Evolutionary conservation across 2,329 filamentous ascomycete genomes (phyloP), one percentile per base, ranked within the genome.

Genomic region (Colletotrichum tabaci): DNA sequence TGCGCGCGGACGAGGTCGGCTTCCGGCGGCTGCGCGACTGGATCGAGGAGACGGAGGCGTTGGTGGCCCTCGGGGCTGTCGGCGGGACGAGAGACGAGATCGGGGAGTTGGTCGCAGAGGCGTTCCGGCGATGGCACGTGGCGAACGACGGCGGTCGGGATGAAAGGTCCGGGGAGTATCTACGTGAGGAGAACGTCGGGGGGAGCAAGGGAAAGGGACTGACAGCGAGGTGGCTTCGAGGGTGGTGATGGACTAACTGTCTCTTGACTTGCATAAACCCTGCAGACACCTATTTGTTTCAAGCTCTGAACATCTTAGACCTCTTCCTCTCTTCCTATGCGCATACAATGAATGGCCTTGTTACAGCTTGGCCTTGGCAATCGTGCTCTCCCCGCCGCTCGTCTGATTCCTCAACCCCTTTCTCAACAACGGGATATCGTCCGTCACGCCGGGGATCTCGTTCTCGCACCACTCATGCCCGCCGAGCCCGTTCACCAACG

Each of bases 11-110:
- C 67, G 82, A 83, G 47, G 79, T 84, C 18, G 84, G 84, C 53
- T 86, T 85, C 74, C 77, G 83, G 0, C 81, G 83, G 46, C 77
- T 88, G 26, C 84, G 85, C 75, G 87, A 87, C 74, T 88, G 85
- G 81, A 86, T 89, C 57, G 87, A 89, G 73, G 86, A 88, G 78
- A 86, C 84, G 1, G 86, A 88, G 74, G 81, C 85, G 5, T 66
- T 86, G 71, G 75, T 86, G 15, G 77, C 80, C 0, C 81, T 84
- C 0, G 84, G 84, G 0, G 79, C 85, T 1, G 78, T 86, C 2
- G 85, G 86, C 0, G 74, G 80, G 52, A 78, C 85, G 71, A 76
- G 81, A 9, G 80, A 79, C 65, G 84, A 87, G 72, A 81, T 85
- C 1, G 83, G 84, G 0, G 60, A 80, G 8, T 75, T 86, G 18